Evolutionary conservation across 257 asterid species (phyloP).

Genomic region (Anisodus tanguticus): DNA sequence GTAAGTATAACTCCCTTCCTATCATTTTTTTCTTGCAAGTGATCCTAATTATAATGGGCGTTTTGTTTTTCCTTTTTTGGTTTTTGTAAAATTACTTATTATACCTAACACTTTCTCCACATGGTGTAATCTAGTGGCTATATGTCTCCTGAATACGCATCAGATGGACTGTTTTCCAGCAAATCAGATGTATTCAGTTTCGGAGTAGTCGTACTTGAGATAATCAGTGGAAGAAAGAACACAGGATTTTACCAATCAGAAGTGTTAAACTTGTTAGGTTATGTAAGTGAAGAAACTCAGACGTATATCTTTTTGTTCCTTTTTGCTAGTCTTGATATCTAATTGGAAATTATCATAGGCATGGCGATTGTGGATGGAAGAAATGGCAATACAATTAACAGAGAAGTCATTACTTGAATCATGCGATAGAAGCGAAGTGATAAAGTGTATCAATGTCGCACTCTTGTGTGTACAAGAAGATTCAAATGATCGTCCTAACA

Average conservation of each 20-base stretch:
- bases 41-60: not conserved
- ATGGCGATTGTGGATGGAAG: slow-evolving; percentile 41
- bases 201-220: slow-evolving; percentile 39
- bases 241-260: slow-evolving; percentile 33
- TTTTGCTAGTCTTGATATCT: not conserved
- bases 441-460: slow-evolving; percentile 36
- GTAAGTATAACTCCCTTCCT: slow-evolving; percentile 29
- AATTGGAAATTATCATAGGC: slow-evolving; percentile 13
- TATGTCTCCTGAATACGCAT: slow-evolving; percentile 40
- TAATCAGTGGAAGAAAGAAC: slow-evolving; percentile 36
- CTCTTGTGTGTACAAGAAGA: slow-evolving; percentile 41
- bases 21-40: not conserved
- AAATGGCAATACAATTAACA: slow-evolving; percentile 18
- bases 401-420: slow-evolving; percentile 27
- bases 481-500: slow-evolving; percentile 38
- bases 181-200: slow-evolving; percentile 41
- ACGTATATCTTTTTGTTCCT: not conserved
- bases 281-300: slow-evolving; percentile 34
- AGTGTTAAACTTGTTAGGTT: slow-evolving; percentile 36
- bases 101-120: not conserved
- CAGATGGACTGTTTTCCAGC: slow-evolving; percentile 31
- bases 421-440: slow-evolving; percentile 25
- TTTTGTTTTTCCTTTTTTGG: not conserved
- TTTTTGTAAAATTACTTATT: not conserved
- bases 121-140: slow-evolving; percentile 29